A percentile compares a stretch with the other conserved stretches of the same genome.
These are phyloP conservation scores for Calonectria hongkongensis DNA, from an alignment of 2,329 filamentous ascomycete species.

Conservation along the genomic window DNA sequence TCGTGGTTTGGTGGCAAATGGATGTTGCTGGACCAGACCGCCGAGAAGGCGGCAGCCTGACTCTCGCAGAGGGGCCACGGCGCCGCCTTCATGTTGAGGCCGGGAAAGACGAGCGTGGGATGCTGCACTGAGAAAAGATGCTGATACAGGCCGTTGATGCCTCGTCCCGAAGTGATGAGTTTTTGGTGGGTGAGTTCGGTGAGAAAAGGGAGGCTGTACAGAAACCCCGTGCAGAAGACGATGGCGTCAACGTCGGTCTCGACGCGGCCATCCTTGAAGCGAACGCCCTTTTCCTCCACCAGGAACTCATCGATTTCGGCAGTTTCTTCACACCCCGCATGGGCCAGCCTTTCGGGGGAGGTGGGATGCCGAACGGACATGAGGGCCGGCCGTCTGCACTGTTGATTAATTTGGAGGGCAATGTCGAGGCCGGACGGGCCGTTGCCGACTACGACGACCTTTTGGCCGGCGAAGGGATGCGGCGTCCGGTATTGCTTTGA, in stretches of 20 bases:
- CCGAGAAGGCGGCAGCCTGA: constrained; percentile 85
- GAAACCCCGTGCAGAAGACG: constrained; percentile 92
- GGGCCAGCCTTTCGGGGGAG: constrained; percentile 65
- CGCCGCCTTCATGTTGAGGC: constrained; percentile 87
- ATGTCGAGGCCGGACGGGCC: constrained; percentile 91
- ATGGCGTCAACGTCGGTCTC: constrained; percentile 83
- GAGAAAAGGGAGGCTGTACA: constrained; percentile 88
- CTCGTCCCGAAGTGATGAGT: constrained; percentile 80
- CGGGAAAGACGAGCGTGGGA: constrained; percentile 86
- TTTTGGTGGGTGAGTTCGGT: constrained; percentile 63
- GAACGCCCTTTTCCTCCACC: constrained; percentile 73
- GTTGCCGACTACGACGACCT: constrained; percentile 89
- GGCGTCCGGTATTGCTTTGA: constrained; percentile 87
- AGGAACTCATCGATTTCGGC: constrained; percentile 76
- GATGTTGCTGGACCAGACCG: constrained; percentile 84
- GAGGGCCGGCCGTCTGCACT: constrained; percentile 77
- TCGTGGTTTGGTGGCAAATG: constrained; percentile 75
- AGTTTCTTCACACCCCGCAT: constrained; percentile 70
- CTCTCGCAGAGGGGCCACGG: constrained; percentile 88
- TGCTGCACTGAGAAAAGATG: constrained; percentile 86
- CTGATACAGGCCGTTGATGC: constrained; percentile 83
- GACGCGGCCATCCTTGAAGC: constrained; percentile 79
- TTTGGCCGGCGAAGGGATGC: constrained; percentile 78
- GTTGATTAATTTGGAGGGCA: constrained; percentile 81
- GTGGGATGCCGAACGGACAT: constrained; percentile 75